phyloP scores from a whole-genome alignment of 306 rosid species.

The Vigna reflexopilosa region DNA sequence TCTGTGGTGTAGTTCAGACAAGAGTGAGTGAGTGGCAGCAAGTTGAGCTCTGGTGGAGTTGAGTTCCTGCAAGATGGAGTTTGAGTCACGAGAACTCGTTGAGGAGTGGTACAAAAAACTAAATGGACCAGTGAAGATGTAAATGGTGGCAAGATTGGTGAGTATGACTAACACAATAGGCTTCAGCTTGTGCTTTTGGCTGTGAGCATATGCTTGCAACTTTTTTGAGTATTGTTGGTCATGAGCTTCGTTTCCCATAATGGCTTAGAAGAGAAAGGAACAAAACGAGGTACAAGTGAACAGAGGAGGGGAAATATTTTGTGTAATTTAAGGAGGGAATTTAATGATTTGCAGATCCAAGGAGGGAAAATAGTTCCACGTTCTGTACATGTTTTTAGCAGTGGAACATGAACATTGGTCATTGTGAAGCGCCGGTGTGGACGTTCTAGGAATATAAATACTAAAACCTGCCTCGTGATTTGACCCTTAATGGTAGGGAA shows the following conservation, averaged over 20 bases:
- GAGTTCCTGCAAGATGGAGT: constrained; percentile 49
- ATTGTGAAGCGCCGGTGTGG: constrained; percentile 48
- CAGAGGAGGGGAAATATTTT: constrained; percentile 17
- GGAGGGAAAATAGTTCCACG: constrained; percentile 32
- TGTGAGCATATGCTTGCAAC: constrained; percentile 33
- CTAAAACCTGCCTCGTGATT: neutral
- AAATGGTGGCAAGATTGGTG: constrained; percentile 56
- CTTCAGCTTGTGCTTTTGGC: constrained; percentile 46
- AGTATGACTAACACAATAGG: constrained; percentile 44
- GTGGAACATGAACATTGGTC: constrained; percentile 38
- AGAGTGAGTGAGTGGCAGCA: constrained; percentile 44
- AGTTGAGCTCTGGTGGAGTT: constrained; percentile 56
- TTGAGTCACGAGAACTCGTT: constrained; percentile 30
- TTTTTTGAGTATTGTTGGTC: constrained; percentile 48
- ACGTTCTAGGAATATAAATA: constrained; percentile 39
- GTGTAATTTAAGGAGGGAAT: constrained; percentile 22
- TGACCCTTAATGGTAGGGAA: constrained; percentile 22
- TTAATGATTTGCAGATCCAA: constrained; percentile 37
- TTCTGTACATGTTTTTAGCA: constrained; percentile 22
- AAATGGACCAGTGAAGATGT: constrained; percentile 51
- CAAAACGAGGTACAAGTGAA: constrained; percentile 4
- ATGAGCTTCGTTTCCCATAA: constrained; percentile 50
- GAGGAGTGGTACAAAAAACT: constrained; percentile 39
- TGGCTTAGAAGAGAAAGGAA: constrained; percentile 19
- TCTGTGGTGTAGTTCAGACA: constrained; percentile 49